phyloP scores from a whole-genome alignment of 129 eudicot genomes.

The Flaveria robusta region DNA sequence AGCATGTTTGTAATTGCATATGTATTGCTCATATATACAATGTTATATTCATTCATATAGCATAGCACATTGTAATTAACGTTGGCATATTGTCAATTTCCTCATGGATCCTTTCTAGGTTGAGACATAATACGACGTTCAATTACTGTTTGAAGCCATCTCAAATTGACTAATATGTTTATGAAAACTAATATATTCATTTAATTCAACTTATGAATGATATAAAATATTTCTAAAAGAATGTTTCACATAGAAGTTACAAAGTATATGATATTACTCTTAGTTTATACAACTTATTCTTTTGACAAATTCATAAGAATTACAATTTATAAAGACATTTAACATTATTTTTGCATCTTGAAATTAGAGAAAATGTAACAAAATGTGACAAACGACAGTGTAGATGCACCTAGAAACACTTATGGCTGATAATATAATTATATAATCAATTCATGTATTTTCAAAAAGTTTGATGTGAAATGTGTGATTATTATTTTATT shows the following conservation, averaged over 20 bases:
- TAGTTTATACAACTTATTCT: background rate
- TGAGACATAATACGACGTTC: background rate
- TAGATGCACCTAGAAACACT: slow-evolving; percentile 3
- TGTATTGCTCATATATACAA: background rate
- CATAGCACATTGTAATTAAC: background rate
- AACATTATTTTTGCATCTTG: background rate
- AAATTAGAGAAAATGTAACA: background rate
- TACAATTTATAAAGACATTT: background rate
- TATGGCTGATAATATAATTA: background rate
- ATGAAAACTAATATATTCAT: background rate
- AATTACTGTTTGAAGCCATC: background rate
- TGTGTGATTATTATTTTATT: slow-evolving; percentile 9
- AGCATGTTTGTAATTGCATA: background rate
- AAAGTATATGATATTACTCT: background rate
- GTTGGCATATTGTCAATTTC: background rate
- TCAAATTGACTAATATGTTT: background rate
- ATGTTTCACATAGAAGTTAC: background rate
- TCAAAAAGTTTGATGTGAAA: slow-evolving; percentile 27
- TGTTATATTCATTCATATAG: too few species aligned
- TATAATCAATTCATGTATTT: slow-evolving; percentile 5
- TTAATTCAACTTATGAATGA: background rate
- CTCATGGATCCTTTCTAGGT: background rate
- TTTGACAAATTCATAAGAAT: background rate
- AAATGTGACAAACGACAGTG: slow-evolving; percentile 4
- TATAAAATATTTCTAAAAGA: background rate